Conservation (phyloP, 2,329 filamentous ascomycete genomes). For the Alternaria sp. region DNA sequence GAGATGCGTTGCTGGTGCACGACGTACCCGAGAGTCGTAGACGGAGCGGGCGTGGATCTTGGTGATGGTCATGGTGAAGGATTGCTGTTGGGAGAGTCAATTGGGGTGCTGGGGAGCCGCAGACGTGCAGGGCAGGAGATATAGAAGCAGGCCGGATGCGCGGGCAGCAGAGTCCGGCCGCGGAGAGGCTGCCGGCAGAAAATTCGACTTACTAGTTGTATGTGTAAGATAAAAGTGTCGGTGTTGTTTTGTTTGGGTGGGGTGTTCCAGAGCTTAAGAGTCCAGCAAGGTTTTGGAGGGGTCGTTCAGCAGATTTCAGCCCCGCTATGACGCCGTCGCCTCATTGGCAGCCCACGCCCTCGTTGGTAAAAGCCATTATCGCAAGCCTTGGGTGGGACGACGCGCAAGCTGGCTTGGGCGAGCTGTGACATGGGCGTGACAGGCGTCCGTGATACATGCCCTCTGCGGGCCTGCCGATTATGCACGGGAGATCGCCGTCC, state of each 20-base stretch:
- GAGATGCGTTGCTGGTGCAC: not conserved
- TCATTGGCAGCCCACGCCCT: conserved; percentile 29
- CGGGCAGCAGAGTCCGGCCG: conserved; percentile 41
- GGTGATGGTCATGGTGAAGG: conserved; percentile 72
- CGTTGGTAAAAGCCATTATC: conserved; percentile 33
- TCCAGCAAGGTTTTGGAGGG: conserved; percentile 30
- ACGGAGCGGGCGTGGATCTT: conserved; percentile 74
- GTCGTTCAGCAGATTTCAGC: conserved; percentile 29
- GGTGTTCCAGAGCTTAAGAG: conserved; percentile 27
- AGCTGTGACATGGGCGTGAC: not conserved
- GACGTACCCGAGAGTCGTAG: conserved; percentile 81
- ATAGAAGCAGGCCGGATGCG: conserved; percentile 33
- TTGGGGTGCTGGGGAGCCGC: conserved; percentile 22
- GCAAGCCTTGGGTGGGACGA: conserved; percentile 20
- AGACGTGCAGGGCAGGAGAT: conserved; percentile 26
- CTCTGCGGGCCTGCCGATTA: not conserved
- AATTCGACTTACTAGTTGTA: conserved; percentile 43
- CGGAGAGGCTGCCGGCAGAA: conserved; percentile 38
- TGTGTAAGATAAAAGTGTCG: conserved; percentile 27
- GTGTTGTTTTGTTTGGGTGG: conserved; percentile 37
- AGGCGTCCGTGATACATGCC: not conserved
- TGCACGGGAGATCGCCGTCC: conserved; percentile 13
- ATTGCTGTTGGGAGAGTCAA: conserved; percentile 29
- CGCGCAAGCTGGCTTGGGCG: not conserved
- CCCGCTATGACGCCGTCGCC: conserved; percentile 29